Base-by-base conservation (phyloP, 2,329 filamentous ascomycete species). In the Penicillium sp. region DNA sequence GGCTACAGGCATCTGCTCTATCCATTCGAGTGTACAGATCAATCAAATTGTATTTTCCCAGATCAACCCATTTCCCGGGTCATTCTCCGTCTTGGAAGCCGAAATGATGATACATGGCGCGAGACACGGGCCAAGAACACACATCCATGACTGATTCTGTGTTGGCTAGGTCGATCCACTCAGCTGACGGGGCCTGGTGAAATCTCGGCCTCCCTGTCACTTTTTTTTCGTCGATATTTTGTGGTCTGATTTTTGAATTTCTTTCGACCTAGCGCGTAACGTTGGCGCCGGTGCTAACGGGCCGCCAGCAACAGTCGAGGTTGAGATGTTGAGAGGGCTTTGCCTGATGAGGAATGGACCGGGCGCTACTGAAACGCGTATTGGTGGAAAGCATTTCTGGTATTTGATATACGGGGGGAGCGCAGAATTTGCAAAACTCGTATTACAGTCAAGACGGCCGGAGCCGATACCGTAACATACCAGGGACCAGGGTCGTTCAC, bases 91-190 rank as follows among this genome's bases (percentile, higher is more conserved):
- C 21, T 17, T 9, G 13, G 27, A 44, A 46, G 8, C 24, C 15
- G 15, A 42, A 27, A 17, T 42, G 6, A 43, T 50, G 6, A 43
- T 50, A 29, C 40, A 52, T 42, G 34, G 21, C 12, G 36, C 33
- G 39, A 44, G 40, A 40, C 39, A 53, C 26, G 27, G 51, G 24
- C 49, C 30, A 50, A 20, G 26, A 48, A 27, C 34, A 46, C 26
- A 26, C 36, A n/a, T 40, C 23, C 47, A 50, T 13, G 33, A 32
- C 20, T 23, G 18, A 45, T 32, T 40, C 42, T 52, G 46, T 26
- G 46, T 26, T 52, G 51, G 48, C 39, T 32, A 29, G 53, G 26
- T 23, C 20, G 30, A 46, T 43, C 51, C 42, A 50, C 46, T 43
- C 17, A 37, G 44, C 46, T 43, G 49, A 51, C 12, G 20, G 9